Percentiles rank a stretch among this genome's conserved stretches.
Conservation (phyloP, 1,139 yeast species). For the Taphrina sp. region DNA sequence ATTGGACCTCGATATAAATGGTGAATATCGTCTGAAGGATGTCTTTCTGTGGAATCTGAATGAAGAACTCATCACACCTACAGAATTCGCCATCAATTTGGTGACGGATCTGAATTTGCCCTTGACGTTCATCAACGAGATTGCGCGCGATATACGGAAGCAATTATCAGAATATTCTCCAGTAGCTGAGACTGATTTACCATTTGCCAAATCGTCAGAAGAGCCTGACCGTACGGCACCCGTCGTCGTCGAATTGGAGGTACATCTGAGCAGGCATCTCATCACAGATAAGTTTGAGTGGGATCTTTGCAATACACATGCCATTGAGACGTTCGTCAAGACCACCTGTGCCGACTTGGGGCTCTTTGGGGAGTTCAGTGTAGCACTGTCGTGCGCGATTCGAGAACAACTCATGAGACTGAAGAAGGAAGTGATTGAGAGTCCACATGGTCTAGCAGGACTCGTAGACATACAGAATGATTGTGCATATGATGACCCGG, state of each 20-base stretch:
- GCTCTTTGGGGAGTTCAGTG: constrained; percentile 75
- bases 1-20: constrained; percentile 60
- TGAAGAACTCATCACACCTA: constrained; percentile 69
- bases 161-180: constrained; percentile 76
- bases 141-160: constrained; percentile 68
- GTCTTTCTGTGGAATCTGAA: constrained; percentile 86
- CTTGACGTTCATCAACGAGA: constrained; percentile 56
- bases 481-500: constrained; percentile 59
- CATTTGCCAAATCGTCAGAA: constrained; percentile 42
- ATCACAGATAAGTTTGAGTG: constrained; percentile 94
- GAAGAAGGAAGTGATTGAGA: constrained; percentile 84
- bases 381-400: constrained; percentile 84
- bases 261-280: constrained; percentile 76
- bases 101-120: constrained; percentile 84
- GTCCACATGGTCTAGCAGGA: constrained; percentile 52
- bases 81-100: constrained; percentile 73
- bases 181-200: constrained; percentile 61
- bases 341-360: constrained; percentile 84
- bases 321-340: constrained; percentile 83
- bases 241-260: constrained; percentile 67
- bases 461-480: constrained; percentile 54
- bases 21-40: constrained; percentile 60
- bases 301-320: constrained; percentile 65
- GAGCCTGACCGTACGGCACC: constrained; percentile 66
- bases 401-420: constrained; percentile 75